Evolutionary conservation across 768 basidiomycete species (phyloP).

Genomic region (Amanita rubescens): DNA sequence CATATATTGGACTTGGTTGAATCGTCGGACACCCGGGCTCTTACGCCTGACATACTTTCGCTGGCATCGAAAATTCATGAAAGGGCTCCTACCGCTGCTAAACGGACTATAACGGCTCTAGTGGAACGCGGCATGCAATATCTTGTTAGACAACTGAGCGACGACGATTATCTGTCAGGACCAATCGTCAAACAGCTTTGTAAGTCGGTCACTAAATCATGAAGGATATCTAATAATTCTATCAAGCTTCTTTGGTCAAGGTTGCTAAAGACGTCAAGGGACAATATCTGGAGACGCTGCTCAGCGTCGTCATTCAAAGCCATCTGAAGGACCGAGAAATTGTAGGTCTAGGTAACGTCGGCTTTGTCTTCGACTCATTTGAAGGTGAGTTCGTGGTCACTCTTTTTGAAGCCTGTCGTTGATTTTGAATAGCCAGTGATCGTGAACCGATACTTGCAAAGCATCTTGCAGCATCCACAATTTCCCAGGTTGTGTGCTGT

Average conservation of each 20-base stretch:
- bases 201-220: slow-evolving; percentile 17
- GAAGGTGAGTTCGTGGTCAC: not conserved
- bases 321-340: slow-evolving; percentile 37
- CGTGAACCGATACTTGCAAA: slow-evolving; percentile 74
- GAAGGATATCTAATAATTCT: not conserved
- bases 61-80: slow-evolving; percentile 24
- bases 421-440: slow-evolving; percentile 43
- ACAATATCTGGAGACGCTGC: slow-evolving; percentile 63
- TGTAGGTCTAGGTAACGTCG: slow-evolving; percentile 35
- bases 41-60: slow-evolving; percentile 23
- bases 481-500: slow-evolving; percentile 42
- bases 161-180: slow-evolving; percentile 16
- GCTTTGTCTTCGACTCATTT: slow-evolving; percentile 20
- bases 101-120: slow-evolving; percentile 19
- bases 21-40: slow-evolving; percentile 15
- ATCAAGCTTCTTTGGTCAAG: slow-evolving; percentile 24
- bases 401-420: not conserved
- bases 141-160: slow-evolving; percentile 41
- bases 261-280: slow-evolving; percentile 32
- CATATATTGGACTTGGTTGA: slow-evolving; percentile 22
- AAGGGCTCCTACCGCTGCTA: slow-evolving; percentile 14
- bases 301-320: slow-evolving; percentile 56
- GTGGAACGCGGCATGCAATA: slow-evolving; percentile 45
- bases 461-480: slow-evolving; percentile 59
- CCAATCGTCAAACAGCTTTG: slow-evolving; percentile 28